Percentiles rank a stretch among this genome's conserved stretches.
phyloP scores from a whole-genome alignment of 1,284 basidiomycete genomes.

The Boletus semigastroideus region DNA sequence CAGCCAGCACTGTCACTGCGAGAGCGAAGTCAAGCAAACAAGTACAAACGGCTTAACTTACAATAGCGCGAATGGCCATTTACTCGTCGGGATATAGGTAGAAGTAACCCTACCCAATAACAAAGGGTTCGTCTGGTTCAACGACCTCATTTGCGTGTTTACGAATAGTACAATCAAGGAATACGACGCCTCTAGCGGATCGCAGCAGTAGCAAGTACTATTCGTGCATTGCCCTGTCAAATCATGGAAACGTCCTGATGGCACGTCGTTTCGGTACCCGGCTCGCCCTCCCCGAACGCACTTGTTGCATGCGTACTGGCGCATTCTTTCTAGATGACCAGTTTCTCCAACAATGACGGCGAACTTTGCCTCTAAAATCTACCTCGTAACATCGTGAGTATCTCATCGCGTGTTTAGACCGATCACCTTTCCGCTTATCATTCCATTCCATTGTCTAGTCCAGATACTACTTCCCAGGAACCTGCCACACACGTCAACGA shows the following conservation, averaged over 20 bases:
- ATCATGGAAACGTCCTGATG: neutral
- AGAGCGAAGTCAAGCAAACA: no score
- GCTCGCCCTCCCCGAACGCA: neutral
- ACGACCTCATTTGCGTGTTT: neutral
- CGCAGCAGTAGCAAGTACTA: neutral
- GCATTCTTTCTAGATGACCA: neutral
- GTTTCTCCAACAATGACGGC: neutral
- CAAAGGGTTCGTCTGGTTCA: conserved; percentile 4
- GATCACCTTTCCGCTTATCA: neutral
- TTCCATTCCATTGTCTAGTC: neutral
- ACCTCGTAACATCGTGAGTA: neutral
- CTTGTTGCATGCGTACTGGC: neutral
- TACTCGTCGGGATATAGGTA: neutral
- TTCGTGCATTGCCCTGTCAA: neutral
- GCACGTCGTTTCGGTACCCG: neutral
- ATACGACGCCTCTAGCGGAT: neutral
- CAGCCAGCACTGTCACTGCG: no score
- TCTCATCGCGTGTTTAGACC: neutral
- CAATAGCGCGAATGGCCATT: neutral
- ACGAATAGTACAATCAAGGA: neutral
- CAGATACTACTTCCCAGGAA: no score
- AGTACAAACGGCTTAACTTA: no score
- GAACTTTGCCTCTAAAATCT: neutral
- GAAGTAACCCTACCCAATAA: no score
- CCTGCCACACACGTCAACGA: no score